Base-by-base conservation (phyloP, 2,329 filamentous ascomycete genomes). In the Chaetoscypha palmicola region DNA sequence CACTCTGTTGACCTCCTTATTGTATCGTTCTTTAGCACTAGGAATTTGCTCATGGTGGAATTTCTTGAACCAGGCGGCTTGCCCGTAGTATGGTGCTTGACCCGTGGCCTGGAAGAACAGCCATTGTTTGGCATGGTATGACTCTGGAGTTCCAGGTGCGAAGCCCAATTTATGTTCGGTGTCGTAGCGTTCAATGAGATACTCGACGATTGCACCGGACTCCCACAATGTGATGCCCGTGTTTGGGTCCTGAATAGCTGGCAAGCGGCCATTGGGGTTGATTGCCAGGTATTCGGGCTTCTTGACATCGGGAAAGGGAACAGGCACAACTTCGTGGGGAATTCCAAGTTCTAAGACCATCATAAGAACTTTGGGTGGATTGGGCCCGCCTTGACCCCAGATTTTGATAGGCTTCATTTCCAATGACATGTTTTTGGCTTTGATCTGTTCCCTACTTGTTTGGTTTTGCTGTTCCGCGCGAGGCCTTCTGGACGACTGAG, bases 161-260 rank as follows among this genome's bases (percentile, higher is more conserved):
- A 43, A 43, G 10, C 41, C 30, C 16, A 37, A 22, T 19, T 36
- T 43, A 9, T 23, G 4, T 2, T 43, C 24, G 2, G 21, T 22
- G 23, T 43, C 41, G 32, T 43, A 43, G 3, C 30, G 14, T 11
- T 36, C 32, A 21, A 43, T 22, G 11, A 43, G 14, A 20, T 43
- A 43, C 19, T 43, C 41, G 5, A 43, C 10, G n/a, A 43, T 43
- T 12, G 41, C 41, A 21, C 41, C 41, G 1, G 41, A 43, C 14
- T 43, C 41, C 41, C 41, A 43, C n/a, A 43, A 17, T 10, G 41
- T 44, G 35, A 44, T 14, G 8, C 24, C 20, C 5, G 35, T 38
- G 17, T 44, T 44, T 2, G 41, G 41, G n/a, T 44, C 41, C 4
- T 38, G 19, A 12, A 44, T 38, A 3, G 34, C n/a, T 9, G 41